A percentile compares a stretch with the other conserved stretches of the same genome.
These are phyloP conservation scores for Aspergillus persii DNA, from an alignment of 2,329 filamentous ascomycete species.

Conservation along the genomic window DNA sequence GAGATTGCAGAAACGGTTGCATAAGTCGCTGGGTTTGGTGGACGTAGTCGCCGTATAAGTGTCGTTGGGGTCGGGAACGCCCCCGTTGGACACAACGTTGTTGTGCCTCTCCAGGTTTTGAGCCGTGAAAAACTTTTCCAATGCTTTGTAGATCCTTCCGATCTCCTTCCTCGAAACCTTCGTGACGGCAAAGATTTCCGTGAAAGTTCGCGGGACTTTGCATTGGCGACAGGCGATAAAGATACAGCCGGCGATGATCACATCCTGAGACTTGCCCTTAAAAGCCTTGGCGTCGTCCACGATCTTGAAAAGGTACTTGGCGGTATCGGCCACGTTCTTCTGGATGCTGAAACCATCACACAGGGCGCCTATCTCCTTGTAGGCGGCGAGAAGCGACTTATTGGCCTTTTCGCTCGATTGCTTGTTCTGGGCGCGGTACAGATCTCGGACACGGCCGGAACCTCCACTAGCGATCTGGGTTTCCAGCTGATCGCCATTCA, in stretches of 20 bases:
- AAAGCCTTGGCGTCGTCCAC: constrained; percentile 90
- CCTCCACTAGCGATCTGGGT: constrained; percentile 85
- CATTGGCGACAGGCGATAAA: constrained; percentile 96
- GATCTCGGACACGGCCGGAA: constrained; percentile 66
- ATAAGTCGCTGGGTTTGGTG: constrained; percentile 79
- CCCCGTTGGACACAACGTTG: constrained; percentile 51
- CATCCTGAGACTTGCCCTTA: constrained; percentile 92
- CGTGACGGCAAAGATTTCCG: constrained; percentile 90
- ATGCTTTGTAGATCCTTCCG: constrained; percentile 86
- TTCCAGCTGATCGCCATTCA: constrained; percentile 85
- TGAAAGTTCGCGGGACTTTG: constrained; percentile 82
- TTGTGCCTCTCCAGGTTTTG: constrained; percentile 61
- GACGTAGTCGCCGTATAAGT: constrained; percentile 70
- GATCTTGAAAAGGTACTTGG: constrained; percentile 93
- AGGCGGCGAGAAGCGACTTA: constrained; percentile 74
- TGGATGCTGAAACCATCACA: constrained; percentile 83
- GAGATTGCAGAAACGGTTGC: constrained; percentile 83
- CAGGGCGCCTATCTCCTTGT: constrained; percentile 83
- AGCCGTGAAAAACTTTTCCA: constrained; percentile 83
- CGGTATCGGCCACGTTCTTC: constrained; percentile 77
- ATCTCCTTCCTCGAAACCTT: constrained; percentile 97
- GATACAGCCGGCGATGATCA: constrained; percentile 92
- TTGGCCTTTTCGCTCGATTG: constrained; percentile 77
- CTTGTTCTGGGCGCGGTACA: constrained; percentile 82
- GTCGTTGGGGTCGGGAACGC: constrained; percentile 51